Conservation (phyloP, 768 basidiomycete species). For the Macrocybe gigantea region DNA sequence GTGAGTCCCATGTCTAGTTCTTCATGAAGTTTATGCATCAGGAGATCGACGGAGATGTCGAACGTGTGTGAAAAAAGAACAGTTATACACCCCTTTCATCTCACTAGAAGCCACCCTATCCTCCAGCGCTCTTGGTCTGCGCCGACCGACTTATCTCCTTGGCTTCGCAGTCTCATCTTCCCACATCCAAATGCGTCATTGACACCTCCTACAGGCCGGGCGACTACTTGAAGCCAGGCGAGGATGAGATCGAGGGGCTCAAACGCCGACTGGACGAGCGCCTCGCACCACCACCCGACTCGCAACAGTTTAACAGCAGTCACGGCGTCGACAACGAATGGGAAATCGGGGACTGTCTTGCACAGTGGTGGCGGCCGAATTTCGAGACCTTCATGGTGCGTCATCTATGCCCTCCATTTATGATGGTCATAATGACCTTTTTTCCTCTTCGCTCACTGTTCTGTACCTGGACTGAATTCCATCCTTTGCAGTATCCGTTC, state of each 20-base stretch:
- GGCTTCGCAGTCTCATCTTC: neutral
- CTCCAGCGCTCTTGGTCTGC: no score
- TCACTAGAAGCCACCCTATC: no score
- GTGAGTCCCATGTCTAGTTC: conserved; percentile 38
- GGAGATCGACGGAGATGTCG: neutral
- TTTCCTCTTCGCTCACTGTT: neutral
- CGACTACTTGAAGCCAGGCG: conserved; percentile 97
- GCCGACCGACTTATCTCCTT: no score
- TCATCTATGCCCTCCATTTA: conserved; percentile 8
- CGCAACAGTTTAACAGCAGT: conserved; percentile 63
- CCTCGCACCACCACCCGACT: conserved; percentile 73
- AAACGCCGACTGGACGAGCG: conserved; percentile 86
- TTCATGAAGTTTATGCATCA: neutral
- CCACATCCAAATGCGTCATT: conserved; percentile 1
- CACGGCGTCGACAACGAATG: conserved; percentile 85
- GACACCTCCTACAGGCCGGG: conserved; percentile 59
- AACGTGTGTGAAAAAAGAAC: neutral
- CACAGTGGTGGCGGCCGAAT: conserved; percentile 98
- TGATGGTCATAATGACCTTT: neutral
- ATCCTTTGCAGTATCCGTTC: conserved; percentile 71
- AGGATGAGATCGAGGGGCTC: conserved; percentile 88
- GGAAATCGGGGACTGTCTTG: conserved; percentile 96
- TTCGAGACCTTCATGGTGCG: conserved; percentile 98
- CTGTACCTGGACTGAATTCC: no score
- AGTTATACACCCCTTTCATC: neutral